Conservation (phyloP, 495 filamentous ascomycete genomes). For the Ascobolus immersus region DNA sequence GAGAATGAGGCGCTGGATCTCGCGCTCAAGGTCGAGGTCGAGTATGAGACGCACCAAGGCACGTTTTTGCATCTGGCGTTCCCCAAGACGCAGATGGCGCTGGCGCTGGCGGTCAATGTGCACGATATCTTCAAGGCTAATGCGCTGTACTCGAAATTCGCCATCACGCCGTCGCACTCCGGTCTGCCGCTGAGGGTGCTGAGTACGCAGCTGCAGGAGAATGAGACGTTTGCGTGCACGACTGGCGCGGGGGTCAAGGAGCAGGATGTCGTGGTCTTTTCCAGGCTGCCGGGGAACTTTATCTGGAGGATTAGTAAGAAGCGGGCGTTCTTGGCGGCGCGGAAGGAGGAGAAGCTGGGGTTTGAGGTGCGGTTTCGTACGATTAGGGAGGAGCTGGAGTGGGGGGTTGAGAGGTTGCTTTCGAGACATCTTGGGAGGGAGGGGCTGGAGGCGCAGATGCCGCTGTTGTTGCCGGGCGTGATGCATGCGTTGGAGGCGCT, state of each 20-base stretch:
- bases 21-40: constrained; percentile 47
- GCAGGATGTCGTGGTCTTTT: constrained; percentile 40
- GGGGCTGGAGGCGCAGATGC: too few species aligned
- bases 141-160: constrained; percentile 67
- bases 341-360: too few species aligned
- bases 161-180: constrained; percentile 47
- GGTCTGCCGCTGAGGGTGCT: constrained; percentile 46
- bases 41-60: constrained; percentile 49
- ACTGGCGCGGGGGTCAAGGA: constrained; percentile 27
- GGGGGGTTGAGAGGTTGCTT: too few species aligned
- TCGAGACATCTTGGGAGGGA: too few species aligned
- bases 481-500: too few species aligned
- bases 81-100: constrained; percentile 34
- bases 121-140: constrained; percentile 80
- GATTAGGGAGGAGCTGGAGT: too few species aligned
- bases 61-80: constrained; percentile 43
- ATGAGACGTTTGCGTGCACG: constrained; percentile 39
- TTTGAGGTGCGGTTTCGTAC: too few species aligned
- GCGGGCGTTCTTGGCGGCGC: neutral
- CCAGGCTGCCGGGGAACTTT: constrained; percentile 57
- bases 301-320: constrained; percentile 25
- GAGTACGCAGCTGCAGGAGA: constrained; percentile 41
- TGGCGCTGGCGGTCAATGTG: constrained; percentile 84
- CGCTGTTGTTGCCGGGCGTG: too few species aligned
- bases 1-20: constrained; percentile 52